phyloP scores from a whole-genome alignment of 2,329 filamentous ascomycete species.

The Fusarium papillatum region DNA sequence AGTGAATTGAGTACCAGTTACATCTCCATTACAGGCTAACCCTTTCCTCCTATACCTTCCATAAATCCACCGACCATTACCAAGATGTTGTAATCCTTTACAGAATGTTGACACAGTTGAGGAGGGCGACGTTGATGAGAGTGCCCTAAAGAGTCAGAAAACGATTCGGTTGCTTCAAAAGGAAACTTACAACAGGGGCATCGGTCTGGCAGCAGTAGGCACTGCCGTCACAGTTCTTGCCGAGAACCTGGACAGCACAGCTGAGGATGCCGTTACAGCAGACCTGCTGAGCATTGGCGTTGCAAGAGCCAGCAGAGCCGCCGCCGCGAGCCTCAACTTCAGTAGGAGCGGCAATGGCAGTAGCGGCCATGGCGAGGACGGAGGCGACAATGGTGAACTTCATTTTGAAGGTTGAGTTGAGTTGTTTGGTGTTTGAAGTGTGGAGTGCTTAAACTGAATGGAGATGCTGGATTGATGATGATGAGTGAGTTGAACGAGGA shows the following conservation, averaged over 20 bases:
- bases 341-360: slow-evolving; percentile 22
- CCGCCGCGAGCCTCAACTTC: slow-evolving; percentile 18
- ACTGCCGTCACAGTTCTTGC: neutral
- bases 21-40: slow-evolving; percentile 8
- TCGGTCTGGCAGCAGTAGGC: slow-evolving; percentile 16
- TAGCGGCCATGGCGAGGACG: slow-evolving; percentile 25
- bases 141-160: neutral
- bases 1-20: slow-evolving; percentile 7
- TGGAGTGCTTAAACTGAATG: slow-evolving; percentile 1
- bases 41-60: neutral
- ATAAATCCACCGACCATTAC: neutral
- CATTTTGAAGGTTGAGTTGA: slow-evolving; percentile 23
- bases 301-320: neutral
- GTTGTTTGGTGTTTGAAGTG: slow-evolving; percentile 6
- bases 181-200: slow-evolving; percentile 5
- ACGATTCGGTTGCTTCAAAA: accelerated
- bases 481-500: slow-evolving; percentile 10
- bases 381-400: slow-evolving; percentile 30
- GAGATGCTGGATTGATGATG: slow-evolving; percentile 16
- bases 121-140: slow-evolving; percentile 11
- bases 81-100: neutral
- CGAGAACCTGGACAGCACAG: slow-evolving; percentile 22
- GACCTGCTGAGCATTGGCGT: slow-evolving; percentile 18
- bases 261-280: slow-evolving; percentile 21
- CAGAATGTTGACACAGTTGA: slow-evolving; percentile 20